Evolutionary conservation across 495 filamentous ascomycete genomes (phyloP).

Genomic region (Tuber aestivum): DNA sequence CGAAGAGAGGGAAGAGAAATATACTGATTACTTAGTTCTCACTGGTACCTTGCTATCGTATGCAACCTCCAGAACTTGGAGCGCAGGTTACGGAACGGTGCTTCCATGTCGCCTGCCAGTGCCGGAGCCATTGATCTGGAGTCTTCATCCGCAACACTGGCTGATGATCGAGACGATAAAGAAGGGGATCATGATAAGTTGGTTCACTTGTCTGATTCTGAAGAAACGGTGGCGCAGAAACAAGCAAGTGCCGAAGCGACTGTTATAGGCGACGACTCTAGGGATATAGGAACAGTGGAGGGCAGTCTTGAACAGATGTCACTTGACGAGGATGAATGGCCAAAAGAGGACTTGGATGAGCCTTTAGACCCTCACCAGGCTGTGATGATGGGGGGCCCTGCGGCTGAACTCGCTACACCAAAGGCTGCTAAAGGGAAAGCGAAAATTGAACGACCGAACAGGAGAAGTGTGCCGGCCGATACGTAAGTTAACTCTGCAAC

Average conservation of each 20-base stretch:
- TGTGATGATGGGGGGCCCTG: conserved; percentile 13
- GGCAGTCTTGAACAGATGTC: conserved; percentile 25
- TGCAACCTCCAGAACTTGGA: conserved; percentile 67
- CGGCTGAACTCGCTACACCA: conserved; percentile 19
- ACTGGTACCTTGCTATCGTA: conserved; percentile 96
- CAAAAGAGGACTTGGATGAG: conserved; percentile 9
- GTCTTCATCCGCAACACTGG: conserved; percentile 16
- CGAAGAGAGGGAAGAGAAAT: not conserved
- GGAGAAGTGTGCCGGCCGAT: conserved; percentile 37
- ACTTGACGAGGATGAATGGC: conserved; percentile 28
- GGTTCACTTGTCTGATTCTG: not conserved
- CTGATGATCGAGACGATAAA: conserved; percentile 27
- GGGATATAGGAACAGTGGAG: not conserved
- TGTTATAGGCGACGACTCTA: not conserved
- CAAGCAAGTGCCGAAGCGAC: not conserved
- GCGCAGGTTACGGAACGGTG: conserved; percentile 41
- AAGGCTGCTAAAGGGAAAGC: conserved; percentile 11
- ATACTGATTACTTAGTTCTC: conserved; percentile 45
- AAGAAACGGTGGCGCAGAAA: not conserved
- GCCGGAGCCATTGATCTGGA: conserved; percentile 28
- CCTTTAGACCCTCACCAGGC: conserved; percentile 5
- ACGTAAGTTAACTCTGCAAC: conserved; percentile 41
- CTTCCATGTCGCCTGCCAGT: conserved; percentile 19
- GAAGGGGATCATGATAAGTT: conserved; percentile 23
- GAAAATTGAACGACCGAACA: conserved; percentile 23